Base-by-base conservation (phyloP, 2,329 filamentous ascomycete genomes). In the Aureobasidium uvarum region DNA sequence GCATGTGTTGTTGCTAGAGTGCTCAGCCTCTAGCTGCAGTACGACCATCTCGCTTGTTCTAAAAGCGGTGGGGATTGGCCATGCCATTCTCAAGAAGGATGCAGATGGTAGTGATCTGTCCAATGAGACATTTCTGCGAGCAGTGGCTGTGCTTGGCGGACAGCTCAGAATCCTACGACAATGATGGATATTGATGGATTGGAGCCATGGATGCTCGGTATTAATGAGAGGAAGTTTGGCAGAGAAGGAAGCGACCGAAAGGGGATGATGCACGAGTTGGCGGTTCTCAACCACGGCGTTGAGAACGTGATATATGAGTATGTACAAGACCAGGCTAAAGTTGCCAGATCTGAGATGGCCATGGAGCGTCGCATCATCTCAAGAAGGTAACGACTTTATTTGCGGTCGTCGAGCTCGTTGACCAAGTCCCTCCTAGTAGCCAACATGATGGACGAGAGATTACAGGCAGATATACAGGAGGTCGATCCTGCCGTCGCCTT, bases 401-500 rank as follows among this genome's bases (percentile, higher is more conserved):
- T 23, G 36, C 59, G n/a, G 48, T 33, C 46, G 25, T 18, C 13
- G 33, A 31, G 56, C 43, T 50, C 31, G 20, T 25, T 3, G 6
- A 7, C 28, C 31, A 33, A 46, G 23, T 28, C 18, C 50, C 45
- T 50, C 31, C 25, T 25, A 2, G 25, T 46, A 43, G 36, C 55
- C 54, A 51, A 43, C 63, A 68, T 13, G 25, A 71, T 72, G 70
- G 68, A 70, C 55, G 43, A 48, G 5, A 69, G 66, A 31, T 67
- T 87, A 68, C 70, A 78, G 66, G 78, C 79, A 67, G 86, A 89
- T 75, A 79, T 89, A 68, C 79, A 81, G 39, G 81, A 81, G 68
- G 82, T 86, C 74, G 81, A 88, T 72, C 82, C 85, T 70, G 77
- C 80, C 66, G 78, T 95, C 45, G 86, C 92, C 50, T 96, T 98